Percentiles rank a stretch among this genome's conserved stretches.
These are phyloP conservation scores for Rhytidiadelphus loreus DNA, from an alignment of 225 moss, liverwort and hornwort genomes.

Conservation along the genomic window DNA sequence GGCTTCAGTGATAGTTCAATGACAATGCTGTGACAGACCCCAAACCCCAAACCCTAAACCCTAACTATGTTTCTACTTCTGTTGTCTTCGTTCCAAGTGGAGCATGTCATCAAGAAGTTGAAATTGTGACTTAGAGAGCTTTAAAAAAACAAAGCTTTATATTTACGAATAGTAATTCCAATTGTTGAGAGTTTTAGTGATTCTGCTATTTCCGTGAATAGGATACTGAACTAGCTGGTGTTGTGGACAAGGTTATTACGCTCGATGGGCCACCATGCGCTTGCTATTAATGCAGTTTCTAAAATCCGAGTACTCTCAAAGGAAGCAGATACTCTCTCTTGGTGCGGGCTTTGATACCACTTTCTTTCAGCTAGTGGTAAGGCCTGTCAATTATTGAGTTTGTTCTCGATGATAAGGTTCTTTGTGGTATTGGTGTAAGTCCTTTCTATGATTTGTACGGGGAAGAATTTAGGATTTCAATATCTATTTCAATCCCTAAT, in stretches of 20 bases:
- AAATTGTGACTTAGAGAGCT: background rate
- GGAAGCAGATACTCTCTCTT: slow-evolving; percentile 74
- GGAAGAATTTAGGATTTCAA: background rate
- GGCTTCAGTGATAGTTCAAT: background rate
- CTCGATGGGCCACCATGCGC: slow-evolving; percentile 86
- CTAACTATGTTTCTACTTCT: background rate
- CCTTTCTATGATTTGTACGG: background rate
- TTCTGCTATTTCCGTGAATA: background rate
- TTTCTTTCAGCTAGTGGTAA: slow-evolving; percentile 87
- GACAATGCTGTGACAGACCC: background rate
- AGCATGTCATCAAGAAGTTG: background rate
- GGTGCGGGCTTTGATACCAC: slow-evolving; percentile 96
- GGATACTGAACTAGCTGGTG: slow-evolving; percentile 29
- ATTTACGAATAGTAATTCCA: background rate
- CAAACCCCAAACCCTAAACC: background rate
- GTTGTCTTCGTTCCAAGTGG: background rate
- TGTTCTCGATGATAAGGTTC: background rate
- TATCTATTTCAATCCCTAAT: background rate
- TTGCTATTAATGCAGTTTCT: slow-evolving; percentile 73
- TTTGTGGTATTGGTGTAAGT: background rate
- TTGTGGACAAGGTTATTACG: slow-evolving; percentile 74
- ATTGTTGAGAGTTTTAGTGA: background rate
- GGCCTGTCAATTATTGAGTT: background rate
- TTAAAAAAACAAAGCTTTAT: background rate
- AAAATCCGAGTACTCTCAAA: slow-evolving; percentile 15